phyloP scores from a whole-genome alignment of 2,329 filamentous ascomycete genomes.

The Fusarium torulosum region DNA sequence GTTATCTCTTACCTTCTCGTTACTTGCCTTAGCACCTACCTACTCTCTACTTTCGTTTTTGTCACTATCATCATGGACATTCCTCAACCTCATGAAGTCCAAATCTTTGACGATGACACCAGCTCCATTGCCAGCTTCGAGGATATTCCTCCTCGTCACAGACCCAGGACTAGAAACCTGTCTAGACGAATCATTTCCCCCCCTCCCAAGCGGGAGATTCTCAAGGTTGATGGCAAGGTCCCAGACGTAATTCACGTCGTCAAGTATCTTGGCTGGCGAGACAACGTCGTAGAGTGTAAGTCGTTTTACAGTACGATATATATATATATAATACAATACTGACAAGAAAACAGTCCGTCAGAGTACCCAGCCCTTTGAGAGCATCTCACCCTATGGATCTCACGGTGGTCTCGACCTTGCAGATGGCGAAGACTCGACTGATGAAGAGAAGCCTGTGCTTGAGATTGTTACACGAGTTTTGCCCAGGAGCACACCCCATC shows the following conservation, averaged over 20 bases:
- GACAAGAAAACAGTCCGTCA: constrained; percentile 51
- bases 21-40: neutral
- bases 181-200: neutral
- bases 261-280: constrained; percentile 53
- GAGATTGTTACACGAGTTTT: constrained; percentile 59
- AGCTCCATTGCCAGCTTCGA: constrained; percentile 46
- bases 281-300: constrained; percentile 55
- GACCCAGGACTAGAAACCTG: neutral
- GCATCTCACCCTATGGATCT: constrained; percentile 49
- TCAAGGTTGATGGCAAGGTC: constrained; percentile 53
- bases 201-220: constrained; percentile 17
- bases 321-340: constrained; percentile 12
- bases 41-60: neutral
- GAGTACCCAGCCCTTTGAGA: constrained; percentile 55
- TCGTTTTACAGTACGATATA: neutral
- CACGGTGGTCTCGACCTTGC: constrained; percentile 42
- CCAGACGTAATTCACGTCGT: constrained; percentile 59
- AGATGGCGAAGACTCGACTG: constrained; percentile 21
- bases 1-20: neutral
- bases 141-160: constrained; percentile 14
- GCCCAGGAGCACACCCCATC: constrained; percentile 19
- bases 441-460: constrained; percentile 53
- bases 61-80: constrained; percentile 30
- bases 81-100: constrained; percentile 25
- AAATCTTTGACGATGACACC: constrained; percentile 30